Conservation (phyloP, 208 protist species). For the Trypanosoma brucei region DNA sequence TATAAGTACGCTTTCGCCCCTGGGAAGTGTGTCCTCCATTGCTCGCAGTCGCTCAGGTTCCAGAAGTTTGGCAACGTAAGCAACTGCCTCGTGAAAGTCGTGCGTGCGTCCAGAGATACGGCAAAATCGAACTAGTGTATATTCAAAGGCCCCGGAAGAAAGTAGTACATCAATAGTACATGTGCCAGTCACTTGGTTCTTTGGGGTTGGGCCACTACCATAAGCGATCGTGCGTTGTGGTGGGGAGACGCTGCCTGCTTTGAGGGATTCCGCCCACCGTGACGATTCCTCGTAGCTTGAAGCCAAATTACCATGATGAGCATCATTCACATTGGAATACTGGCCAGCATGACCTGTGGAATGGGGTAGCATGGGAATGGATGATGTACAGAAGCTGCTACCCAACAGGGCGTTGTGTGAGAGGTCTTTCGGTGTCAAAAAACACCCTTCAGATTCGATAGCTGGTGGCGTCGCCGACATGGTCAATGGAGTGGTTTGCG, state of each 20-base stretch:
- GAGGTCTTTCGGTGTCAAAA: not conserved
- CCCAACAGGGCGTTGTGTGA: not conserved
- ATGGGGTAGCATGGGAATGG: not conserved
- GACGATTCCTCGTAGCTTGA: too few species aligned
- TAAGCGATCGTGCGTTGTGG: constrained; percentile 52
- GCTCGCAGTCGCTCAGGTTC: constrained; percentile 76
- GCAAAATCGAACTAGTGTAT: constrained; percentile 74
- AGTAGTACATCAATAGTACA: constrained; percentile 82
- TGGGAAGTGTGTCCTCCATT: constrained; percentile 74
- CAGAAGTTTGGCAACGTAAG: constrained; percentile 67
- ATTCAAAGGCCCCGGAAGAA: constrained; percentile 61
- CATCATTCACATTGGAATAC: too few species aligned
- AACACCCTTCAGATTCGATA: not conserved
- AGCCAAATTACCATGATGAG: too few species aligned
- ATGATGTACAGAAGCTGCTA: not conserved
- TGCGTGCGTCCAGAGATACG: constrained; percentile 80
- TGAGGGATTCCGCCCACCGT: not conserved
- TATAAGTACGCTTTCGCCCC: constrained; percentile 83
- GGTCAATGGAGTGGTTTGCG: constrained; percentile 10
- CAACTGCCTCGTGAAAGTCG: constrained; percentile 84
- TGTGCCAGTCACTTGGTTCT: constrained; percentile 45
- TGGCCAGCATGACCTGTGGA: too few species aligned
- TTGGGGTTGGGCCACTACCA: constrained; percentile 31
- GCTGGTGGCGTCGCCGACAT: not conserved
- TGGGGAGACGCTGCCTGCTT: constrained; percentile 1